Evolutionary conservation across 305 asterid genomes (phyloP).

Genomic region (Solanum hybrid): DNA sequence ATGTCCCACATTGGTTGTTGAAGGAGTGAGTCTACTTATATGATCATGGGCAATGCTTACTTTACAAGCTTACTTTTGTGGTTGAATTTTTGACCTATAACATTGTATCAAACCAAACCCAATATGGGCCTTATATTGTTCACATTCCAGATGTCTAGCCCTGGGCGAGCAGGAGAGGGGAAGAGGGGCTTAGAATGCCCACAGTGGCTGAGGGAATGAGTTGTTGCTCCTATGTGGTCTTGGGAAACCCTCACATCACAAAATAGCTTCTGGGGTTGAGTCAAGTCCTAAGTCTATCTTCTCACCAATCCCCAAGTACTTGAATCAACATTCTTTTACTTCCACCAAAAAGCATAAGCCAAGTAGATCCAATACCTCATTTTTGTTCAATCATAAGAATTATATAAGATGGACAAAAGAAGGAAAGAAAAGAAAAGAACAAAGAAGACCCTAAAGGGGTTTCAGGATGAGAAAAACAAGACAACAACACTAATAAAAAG

Average conservation of each 20-base stretch:
- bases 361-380: not conserved
- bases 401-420: not conserved
- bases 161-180: not conserved
- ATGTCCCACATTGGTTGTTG: not conserved
- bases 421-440: not conserved
- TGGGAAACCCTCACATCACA: not conserved
- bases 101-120: not conserved
- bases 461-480: constrained; percentile 1
- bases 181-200: not conserved
- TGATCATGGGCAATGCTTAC: not conserved
- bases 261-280: not conserved
- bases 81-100: not conserved
- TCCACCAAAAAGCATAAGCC: not conserved
- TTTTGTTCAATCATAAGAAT: not conserved
- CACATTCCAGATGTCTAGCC: not conserved
- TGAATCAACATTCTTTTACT: not conserved
- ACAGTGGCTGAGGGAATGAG: not conserved
- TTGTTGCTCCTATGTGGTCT: not conserved
- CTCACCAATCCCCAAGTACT: not conserved
- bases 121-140: not conserved
- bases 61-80: not conserved
- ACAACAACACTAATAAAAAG: not conserved
- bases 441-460: constrained; percentile 1
- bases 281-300: not conserved
- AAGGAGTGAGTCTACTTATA: not conserved